Conservation (phyloP, 2,329 filamentous ascomycete species). For the Claviceps sp. region DNA sequence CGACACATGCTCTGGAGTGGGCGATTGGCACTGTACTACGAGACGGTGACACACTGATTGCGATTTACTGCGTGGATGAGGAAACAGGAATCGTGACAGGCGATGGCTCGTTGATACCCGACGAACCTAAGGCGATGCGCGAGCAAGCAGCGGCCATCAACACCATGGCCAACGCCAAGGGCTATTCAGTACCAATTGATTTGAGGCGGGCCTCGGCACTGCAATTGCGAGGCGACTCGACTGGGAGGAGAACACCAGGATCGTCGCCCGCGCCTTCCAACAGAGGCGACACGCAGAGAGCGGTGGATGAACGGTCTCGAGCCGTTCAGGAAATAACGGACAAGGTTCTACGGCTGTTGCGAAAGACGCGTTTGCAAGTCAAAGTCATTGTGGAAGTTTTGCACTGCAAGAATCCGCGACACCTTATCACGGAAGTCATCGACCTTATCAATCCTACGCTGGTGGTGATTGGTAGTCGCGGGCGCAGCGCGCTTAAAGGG, state of each 20-base stretch:
- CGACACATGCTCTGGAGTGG: slow-evolving; percentile 92
- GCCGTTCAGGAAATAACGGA: slow-evolving; percentile 78
- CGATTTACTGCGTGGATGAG: slow-evolving; percentile 88
- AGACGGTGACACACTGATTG: slow-evolving; percentile 86
- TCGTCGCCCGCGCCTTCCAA: slow-evolving; percentile 35
- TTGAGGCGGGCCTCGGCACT: slow-evolving; percentile 18
- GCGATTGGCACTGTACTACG: slow-evolving; percentile 88
- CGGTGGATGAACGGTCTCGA: slow-evolving; percentile 66
- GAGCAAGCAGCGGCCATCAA: slow-evolving; percentile 64
- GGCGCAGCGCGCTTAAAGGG: slow-evolving; percentile 87
- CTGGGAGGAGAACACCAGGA: slow-evolving; percentile 19
- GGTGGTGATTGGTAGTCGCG: slow-evolving; percentile 84
- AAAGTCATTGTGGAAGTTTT: slow-evolving; percentile 91
- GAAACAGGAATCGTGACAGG: slow-evolving; percentile 48
- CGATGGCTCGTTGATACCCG: slow-evolving; percentile 45
- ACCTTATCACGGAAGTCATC: slow-evolving; percentile 94
- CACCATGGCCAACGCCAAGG: slow-evolving; percentile 37
- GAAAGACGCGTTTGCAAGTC: slow-evolving; percentile 86
- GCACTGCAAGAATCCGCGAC: slow-evolving; percentile 95
- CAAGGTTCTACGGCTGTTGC: slow-evolving; percentile 68
- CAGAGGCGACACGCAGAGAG: slow-evolving; percentile 38
- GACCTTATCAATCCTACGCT: slow-evolving; percentile 83
- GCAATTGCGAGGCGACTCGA: slow-evolving; percentile 17
- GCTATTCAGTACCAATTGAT: slow-evolving; percentile 17
- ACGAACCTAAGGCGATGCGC: slow-evolving; percentile 61